Evolutionary conservation across 345 rosid species (phyloP).

Genomic region (Carallia brachiata): DNA sequence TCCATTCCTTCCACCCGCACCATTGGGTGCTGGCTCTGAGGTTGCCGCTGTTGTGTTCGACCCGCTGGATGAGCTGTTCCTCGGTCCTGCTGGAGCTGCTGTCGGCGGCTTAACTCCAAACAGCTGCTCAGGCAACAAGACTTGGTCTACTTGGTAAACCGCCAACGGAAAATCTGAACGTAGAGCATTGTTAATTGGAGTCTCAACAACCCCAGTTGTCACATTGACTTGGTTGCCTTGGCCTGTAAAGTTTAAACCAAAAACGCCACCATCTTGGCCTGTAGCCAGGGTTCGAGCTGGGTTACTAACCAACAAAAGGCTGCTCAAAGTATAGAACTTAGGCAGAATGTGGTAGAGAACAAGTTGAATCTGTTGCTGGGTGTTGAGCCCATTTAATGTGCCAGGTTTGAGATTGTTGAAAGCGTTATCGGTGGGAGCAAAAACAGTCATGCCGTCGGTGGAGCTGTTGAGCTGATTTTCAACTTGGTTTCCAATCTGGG

Average conservation of each 20-base stretch:
- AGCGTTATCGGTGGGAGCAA: slow-evolving; percentile 89
- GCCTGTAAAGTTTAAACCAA: slow-evolving; percentile 68
- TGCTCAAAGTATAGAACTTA: slow-evolving; percentile 46
- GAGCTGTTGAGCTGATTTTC: slow-evolving; percentile 68
- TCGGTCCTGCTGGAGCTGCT: slow-evolving; percentile 37
- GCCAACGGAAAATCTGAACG: slow-evolving; percentile 56
- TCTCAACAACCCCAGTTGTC: slow-evolving; percentile 57
- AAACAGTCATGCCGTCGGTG: slow-evolving; percentile 67
- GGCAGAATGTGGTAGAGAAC: slow-evolving; percentile 59
- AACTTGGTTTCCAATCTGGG: slow-evolving; percentile 57
- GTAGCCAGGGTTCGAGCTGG: slow-evolving; percentile 70
- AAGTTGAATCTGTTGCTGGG: slow-evolving; percentile 57
- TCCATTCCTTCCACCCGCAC: slow-evolving; percentile 26
- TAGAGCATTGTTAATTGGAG: slow-evolving; percentile 60
- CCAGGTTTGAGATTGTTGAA: slow-evolving; percentile 64
- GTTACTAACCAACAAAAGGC: slow-evolving; percentile 64
- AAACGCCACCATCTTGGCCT: slow-evolving; percentile 37
- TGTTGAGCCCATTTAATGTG: slow-evolving; percentile 41
- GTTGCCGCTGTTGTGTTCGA: slow-evolving; percentile 23
- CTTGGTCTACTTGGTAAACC: slow-evolving; percentile 74
- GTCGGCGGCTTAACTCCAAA: slow-evolving; percentile 42
- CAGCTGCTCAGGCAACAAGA: slow-evolving; percentile 62
- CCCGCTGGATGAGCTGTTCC: slow-evolving; percentile 13
- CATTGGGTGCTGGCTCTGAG: slow-evolving; percentile 35
- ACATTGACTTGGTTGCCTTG: slow-evolving; percentile 76